Percentiles rank a stretch among this genome's conserved stretches.
These are phyloP conservation scores for Nannizziopsis barbatae DNA, from an alignment of 2,329 filamentous ascomycete genomes.

Conservation along the genomic window DNA sequence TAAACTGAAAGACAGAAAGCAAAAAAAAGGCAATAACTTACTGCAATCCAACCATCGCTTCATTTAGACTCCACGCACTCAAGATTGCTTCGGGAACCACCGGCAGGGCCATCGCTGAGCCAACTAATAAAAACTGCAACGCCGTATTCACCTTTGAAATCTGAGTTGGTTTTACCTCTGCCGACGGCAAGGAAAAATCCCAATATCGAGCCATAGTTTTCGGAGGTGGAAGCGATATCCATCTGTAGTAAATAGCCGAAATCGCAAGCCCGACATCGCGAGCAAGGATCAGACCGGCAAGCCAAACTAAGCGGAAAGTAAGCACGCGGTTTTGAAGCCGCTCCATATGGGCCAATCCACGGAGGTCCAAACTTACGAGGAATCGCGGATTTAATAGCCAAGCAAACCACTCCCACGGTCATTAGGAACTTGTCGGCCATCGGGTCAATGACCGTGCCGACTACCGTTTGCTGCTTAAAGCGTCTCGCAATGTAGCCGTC, in stretches of 20 bases:
- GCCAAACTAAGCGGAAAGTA: constrained; percentile 48
- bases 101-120: constrained; percentile 69
- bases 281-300: constrained; percentile 81
- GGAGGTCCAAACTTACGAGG: constrained; percentile 48
- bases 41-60: constrained; percentile 47
- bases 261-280: constrained; percentile 74
- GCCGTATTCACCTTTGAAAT: constrained; percentile 70
- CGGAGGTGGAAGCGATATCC: constrained; percentile 82
- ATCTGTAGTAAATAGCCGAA: constrained; percentile 87
- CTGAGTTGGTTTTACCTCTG: constrained; percentile 35
- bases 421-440: constrained; percentile 96
- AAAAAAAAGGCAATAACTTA: constrained; percentile 22
- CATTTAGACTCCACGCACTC: constrained; percentile 44
- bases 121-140: constrained; percentile 76
- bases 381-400: constrained; percentile 71
- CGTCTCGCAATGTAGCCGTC: constrained; percentile 87
- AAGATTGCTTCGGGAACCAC: constrained; percentile 51
- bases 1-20: background rate
- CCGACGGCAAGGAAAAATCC: constrained; percentile 75
- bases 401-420: constrained; percentile 77
- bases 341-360: constrained; percentile 1
- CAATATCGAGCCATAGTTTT: constrained; percentile 91
- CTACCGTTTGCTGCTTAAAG: constrained; percentile 83
- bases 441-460: constrained; percentile 87
- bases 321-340: background rate